Conservation (phyloP, 345 rosid genomes). For the Citrus hindsii region DNA sequence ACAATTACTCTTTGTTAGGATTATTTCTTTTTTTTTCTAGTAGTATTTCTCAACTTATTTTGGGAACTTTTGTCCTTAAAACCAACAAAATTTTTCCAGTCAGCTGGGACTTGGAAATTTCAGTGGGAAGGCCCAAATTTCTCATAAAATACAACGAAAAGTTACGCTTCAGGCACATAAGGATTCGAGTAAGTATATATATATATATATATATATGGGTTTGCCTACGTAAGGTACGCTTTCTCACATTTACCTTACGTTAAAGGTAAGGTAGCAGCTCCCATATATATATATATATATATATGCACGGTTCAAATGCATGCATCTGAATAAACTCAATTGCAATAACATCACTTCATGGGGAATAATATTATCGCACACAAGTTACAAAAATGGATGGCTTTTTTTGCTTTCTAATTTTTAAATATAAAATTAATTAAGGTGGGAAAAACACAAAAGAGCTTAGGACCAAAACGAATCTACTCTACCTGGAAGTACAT, state of each 20-base stretch:
- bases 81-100: neutral
- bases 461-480: neutral
- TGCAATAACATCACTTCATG: neutral
- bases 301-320: too few relatives aligned
- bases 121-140: neutral
- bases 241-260: too few relatives aligned
- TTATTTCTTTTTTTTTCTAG: too few relatives aligned
- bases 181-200: too few relatives aligned
- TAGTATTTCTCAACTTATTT: too few relatives aligned
- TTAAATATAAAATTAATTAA: neutral
- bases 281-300: too few relatives aligned
- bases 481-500: slow-evolving; percentile 55
- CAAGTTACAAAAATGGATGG: neutral
- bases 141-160: neutral
- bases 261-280: too few relatives aligned
- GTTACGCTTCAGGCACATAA: neutral
- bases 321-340: too few relatives aligned
- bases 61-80: neutral
- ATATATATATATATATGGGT: too few relatives aligned
- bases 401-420: neutral
- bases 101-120: too few relatives aligned
- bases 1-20: too few relatives aligned
- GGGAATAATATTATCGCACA: neutral
- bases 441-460: neutral
- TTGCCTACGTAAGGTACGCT: too few relatives aligned